phyloP scores from a whole-genome alignment of 345 rosid species.

The Gossypium raimondii region DNA sequence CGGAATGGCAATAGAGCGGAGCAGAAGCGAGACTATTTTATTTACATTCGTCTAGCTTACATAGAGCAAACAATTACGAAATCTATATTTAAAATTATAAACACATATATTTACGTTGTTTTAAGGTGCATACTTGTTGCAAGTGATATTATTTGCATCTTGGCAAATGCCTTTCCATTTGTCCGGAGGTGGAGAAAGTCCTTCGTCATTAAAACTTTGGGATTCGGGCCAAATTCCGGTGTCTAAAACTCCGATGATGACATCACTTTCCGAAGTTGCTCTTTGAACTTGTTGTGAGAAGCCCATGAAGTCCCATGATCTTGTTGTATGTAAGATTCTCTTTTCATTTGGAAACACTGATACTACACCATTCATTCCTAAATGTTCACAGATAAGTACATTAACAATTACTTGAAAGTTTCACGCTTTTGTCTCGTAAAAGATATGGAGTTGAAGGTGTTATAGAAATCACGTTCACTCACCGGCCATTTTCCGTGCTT shows the following conservation, averaged over 20 bases:
- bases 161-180: constrained; percentile 8
- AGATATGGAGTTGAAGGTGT: neutral
- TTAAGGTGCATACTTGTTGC: constrained; percentile 3
- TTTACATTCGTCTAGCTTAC: no score
- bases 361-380: constrained; percentile 44
- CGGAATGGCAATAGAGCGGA: no score
- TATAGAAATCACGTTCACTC: neutral
- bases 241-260: constrained; percentile 46
- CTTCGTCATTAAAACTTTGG: constrained; percentile 35
- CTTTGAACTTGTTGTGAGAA: constrained; percentile 36
- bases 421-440: no score
- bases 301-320: constrained; percentile 61
- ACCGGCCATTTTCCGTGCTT: constrained; percentile 32
- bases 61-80: no score
- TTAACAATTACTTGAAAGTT: no score
- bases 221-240: constrained; percentile 55
- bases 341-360: constrained; percentile 50
- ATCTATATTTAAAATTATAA: no score
- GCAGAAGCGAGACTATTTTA: no score
- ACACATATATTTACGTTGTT: neutral
- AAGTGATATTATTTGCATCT: neutral
- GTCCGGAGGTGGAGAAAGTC: neutral
- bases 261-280: constrained; percentile 32
- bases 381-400: neutral
- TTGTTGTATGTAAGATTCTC: constrained; percentile 44